phyloP scores from a whole-genome alignment of 2,329 filamentous ascomycete species.

The Fusarium staphyleae region DNA sequence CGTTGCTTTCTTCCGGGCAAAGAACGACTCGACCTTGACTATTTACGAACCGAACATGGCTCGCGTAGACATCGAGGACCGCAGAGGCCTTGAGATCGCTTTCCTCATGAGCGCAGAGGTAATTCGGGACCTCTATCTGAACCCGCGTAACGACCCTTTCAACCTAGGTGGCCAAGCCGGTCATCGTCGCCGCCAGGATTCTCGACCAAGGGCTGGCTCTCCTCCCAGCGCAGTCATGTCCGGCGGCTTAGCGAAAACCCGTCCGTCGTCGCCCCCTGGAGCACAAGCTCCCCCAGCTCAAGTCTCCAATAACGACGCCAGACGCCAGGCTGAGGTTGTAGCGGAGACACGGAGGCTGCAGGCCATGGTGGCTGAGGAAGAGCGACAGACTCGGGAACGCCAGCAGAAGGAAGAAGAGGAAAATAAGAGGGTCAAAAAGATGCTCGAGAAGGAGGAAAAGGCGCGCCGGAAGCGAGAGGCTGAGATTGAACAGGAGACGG shows the following conservation, averaged over 20 bases:
- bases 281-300: constrained; percentile 24
- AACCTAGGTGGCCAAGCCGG: constrained; percentile 63
- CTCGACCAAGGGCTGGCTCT: constrained; percentile 47
- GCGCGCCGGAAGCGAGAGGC: constrained; percentile 62
- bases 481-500: constrained; percentile 80
- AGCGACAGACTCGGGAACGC: constrained; percentile 62
- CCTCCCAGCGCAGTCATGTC: constrained; percentile 44
- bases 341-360: constrained; percentile 79
- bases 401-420: constrained; percentile 63
- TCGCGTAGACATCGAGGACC: constrained; percentile 90
- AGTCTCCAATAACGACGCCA: constrained; percentile 29
- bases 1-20: constrained; percentile 83
- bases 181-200: constrained; percentile 47
- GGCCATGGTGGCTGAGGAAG: constrained; percentile 58
- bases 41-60: constrained; percentile 94
- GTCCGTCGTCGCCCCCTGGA: constrained; percentile 30
- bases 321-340: constrained; percentile 61
- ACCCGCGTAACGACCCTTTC: constrained; percentile 76
- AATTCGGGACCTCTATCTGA: constrained; percentile 70
- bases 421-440: constrained; percentile 64
- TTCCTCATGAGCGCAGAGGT: constrained; percentile 70
- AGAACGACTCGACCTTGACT: constrained; percentile 71
- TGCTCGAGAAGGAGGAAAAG: constrained; percentile 71
- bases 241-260: constrained; percentile 49
- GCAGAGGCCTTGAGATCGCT: constrained; percentile 89